Evolutionary conservation across 306 rosid genomes (phyloP), one percentile per base, ranked within the genome.

Genomic region (Cucurbita ficifolia): DNA sequence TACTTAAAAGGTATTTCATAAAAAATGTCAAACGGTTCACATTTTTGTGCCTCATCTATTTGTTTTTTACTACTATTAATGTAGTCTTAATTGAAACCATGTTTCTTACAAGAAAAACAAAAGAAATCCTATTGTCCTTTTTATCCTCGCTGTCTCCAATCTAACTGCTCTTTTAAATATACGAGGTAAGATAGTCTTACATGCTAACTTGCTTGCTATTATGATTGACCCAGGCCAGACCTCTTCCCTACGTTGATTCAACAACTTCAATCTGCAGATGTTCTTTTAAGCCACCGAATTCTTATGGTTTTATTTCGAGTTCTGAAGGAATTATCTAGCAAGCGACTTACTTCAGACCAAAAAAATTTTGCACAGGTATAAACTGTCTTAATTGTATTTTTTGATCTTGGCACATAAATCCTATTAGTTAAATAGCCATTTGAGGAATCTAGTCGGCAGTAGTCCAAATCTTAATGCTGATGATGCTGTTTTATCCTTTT

Each of bases 351-450:
- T 3, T 83, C 90, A 43, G 97, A 91, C 81, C 94, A 90, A 73
- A 88, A 85, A 84, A 87, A 82, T 82, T 94, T 84, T 83, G 96
- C 97, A 49, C 89, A 94, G 98, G 98, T 94, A 82, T 17, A 10
- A 11, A 11, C 16, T 7, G 14, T 21, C 73, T 21, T 42, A 29
- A 4, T 46, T 43, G 38, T 67, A 18, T 64, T 7, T 61, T 1
- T 17, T 29, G 67, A 59, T 45, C 73, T 68, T 21, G 16, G 18
- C 7, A 16, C 57, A 19, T 69, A 69, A 51, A 14, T 16, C 33
- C 55, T 69, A 10, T 48, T 69, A 69, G 38, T 48, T 24, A 46
- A 46, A 22, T 22, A 50, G 38, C 42, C n/a, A 68, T 68, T 50
- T 46, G 13, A 43, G 36, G 52, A 68, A 46, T 43, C 72, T 42